Base-by-base conservation (phyloP, 2,329 filamentous ascomycete genomes). In the Drechslerella coelobrocha region DNA sequence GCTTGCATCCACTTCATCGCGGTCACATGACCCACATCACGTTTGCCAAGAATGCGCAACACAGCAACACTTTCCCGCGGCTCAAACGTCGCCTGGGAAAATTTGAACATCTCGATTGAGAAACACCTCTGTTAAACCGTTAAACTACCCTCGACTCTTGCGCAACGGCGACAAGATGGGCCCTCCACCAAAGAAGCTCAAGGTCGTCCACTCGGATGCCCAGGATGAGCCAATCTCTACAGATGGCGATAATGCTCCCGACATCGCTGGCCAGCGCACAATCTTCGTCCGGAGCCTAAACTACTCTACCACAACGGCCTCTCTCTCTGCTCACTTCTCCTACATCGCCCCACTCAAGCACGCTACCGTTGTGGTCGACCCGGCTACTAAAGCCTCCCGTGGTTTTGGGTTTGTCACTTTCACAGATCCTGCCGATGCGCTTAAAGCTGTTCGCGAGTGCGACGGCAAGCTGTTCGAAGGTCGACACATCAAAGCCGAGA, bases 331-430 rank as follows among this genome's bases (percentile, higher is more conserved):
- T 68, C 89, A 92, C 79, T 99, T 99, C 81, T 97, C 94, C 5
- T 87, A 97, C 78, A 89, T 92, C 68, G 97, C 91, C 76, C 92
- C 95, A 6, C 86, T 99, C 78, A 97, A 97, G 80, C 93, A 97
- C 79, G 93, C 94, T 56, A 90, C 89, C n/a, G 92, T 96, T 2
- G 92, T 99, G 39, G 81, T 89, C 62, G 93, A 99, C 78, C 87
- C 89, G 14, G 83, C 87, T 73, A 96, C 92, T 1, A 96, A 96
- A 77, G 82, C 88, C 75, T 97, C 91, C 12, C 89, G 91, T 77
- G 93, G 94, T 17, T 99, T 92, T 79, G 94, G 94, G 57, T 99
- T 99, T 79, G 93, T 99, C 63, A 97, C 94, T 1, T 94, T 99
- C 76, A 91, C 92, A 75, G 94, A 99, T 78, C 85, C 89, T 27